Evolutionary conservation across 139 green algal genomes (phyloP), one percentile per base, ranked within the genome.

Genomic region (Ettlia oleoabundans): DNA sequence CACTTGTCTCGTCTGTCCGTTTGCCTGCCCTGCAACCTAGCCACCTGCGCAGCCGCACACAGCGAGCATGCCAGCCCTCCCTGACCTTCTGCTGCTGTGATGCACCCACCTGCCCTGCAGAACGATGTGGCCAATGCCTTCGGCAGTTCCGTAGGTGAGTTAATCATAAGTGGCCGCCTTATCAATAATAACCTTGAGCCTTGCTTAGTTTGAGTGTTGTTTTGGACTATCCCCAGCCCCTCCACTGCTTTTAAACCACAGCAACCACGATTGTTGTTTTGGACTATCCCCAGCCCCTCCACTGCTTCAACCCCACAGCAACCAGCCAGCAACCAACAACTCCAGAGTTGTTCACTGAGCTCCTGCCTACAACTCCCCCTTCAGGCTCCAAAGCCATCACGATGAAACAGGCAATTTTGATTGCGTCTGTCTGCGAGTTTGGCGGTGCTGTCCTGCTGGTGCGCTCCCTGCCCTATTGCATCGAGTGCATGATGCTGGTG

Each of bases 341-440:
- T 15, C 13, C 65, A n/a, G n/a, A n/a, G n/a, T n/a, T n/a, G n/a
- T 52, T 21, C 40, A 4, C 67, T 26, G 38, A 22, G 9, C 6
- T 51, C 24, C 58, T 35, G 70, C 63, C 8, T 79, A 19, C 2
- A 32, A 13, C 5, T 19, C 35, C 5, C 4, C 35, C 15, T 53
- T 52, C 85, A 38, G 85, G 85, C 18, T 55, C 85, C 61, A 89
- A 88, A 55, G 85, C 85, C 21, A 43, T 89, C 2, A 85, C 85
- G 1, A 62, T 89, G 51, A 75, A 69, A 30, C 83, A 88, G 38
- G 78, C 83, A 15, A 35, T 91, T 7, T 0, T 91, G 1, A 73
- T 89, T 30, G 87, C 87, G 1, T n/a, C 77, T 22, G 10, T 91
- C 9, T 86, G 76, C 53, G 87, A 91, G 51, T 89, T 91, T 69